Conservation (phyloP, 2,329 filamentous ascomycete species). For the Aspergillus sp. region DNA sequence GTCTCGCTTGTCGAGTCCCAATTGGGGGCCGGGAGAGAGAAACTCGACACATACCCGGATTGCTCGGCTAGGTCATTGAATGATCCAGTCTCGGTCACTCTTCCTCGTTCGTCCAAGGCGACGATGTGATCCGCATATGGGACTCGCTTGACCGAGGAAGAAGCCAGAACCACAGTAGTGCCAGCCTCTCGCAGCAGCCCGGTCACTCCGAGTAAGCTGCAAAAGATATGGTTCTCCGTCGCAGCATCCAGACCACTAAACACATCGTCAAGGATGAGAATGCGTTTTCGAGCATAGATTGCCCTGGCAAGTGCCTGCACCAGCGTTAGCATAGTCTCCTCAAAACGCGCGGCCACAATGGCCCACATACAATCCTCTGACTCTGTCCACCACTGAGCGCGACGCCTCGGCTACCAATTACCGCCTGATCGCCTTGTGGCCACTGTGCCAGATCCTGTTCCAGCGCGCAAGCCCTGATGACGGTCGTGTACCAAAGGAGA, state of each 20-base stretch:
- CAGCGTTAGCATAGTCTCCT: neutral
- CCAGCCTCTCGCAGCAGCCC: constrained; percentile 6
- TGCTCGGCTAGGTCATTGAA: constrained; percentile 41
- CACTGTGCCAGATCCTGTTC: constrained; percentile 26
- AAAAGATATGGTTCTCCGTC: constrained; percentile 16
- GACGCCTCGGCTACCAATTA: constrained; percentile 28
- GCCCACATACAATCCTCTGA: constrained; percentile 24
- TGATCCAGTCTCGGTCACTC: constrained; percentile 46
- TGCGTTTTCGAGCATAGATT: constrained; percentile 46
- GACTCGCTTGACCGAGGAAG: constrained; percentile 51
- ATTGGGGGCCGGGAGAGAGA: constrained; percentile 40
- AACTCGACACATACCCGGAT: constrained; percentile 48
- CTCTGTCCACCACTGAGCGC: constrained; percentile 26
- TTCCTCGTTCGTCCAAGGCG: constrained; percentile 43
- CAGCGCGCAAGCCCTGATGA: constrained; percentile 29
- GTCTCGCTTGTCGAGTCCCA: constrained; percentile 26
- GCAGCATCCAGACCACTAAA: constrained; percentile 42
- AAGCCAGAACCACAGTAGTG: neutral
- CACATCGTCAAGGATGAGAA: constrained; percentile 54
- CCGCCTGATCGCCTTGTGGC: constrained; percentile 28
- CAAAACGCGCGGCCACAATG: neutral
- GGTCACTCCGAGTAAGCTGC: constrained; percentile 1
- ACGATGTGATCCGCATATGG: constrained; percentile 50
- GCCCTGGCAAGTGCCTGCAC: constrained; percentile 51
- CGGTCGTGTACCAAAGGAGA: constrained; percentile 22